Evolutionary conservation across 2,329 filamentous ascomycete genomes (phyloP).

Genomic region (Aspergillus caelatus): DNA sequence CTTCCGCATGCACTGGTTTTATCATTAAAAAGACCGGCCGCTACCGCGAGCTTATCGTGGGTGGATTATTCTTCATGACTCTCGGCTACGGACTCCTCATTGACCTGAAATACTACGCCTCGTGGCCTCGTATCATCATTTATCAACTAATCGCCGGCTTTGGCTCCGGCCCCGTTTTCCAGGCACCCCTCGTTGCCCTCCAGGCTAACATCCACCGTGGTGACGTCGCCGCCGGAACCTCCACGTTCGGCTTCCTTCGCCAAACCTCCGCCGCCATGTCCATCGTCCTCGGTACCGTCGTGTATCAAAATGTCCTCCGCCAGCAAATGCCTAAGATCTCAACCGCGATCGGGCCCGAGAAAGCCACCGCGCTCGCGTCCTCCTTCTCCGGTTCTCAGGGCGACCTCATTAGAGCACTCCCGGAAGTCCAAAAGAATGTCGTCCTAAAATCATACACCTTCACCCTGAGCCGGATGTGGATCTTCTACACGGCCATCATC

Average conservation of each 20-base stretch:
- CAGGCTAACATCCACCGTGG: slow-evolving; percentile 63
- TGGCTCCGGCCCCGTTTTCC: slow-evolving; percentile 66
- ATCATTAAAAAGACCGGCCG: slow-evolving; percentile 73
- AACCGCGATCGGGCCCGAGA: slow-evolving; percentile 33
- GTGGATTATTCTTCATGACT: slow-evolving; percentile 61
- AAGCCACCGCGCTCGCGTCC: slow-evolving; percentile 25
- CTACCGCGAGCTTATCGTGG: slow-evolving; percentile 64
- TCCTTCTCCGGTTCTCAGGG: slow-evolving; percentile 42
- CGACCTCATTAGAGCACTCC: slow-evolving; percentile 37
- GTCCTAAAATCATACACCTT: slow-evolving; percentile 47
- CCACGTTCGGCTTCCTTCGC: slow-evolving; percentile 63
- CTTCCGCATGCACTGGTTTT: slow-evolving; percentile 64
- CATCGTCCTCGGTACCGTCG: slow-evolving; percentile 60
- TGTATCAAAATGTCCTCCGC: slow-evolving; percentile 45
- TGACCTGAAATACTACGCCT: slow-evolving; percentile 57
- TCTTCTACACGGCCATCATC: slow-evolving; percentile 49
- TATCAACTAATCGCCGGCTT: slow-evolving; percentile 64
- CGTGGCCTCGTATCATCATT: slow-evolving; percentile 51
- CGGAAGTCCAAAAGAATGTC: slow-evolving; percentile 34
- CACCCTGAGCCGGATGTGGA: slow-evolving; percentile 54
- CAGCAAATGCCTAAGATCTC: slow-evolving; percentile 33
- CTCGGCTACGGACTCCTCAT: slow-evolving; percentile 70
- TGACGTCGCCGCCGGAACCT: slow-evolving; percentile 66
- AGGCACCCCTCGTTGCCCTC: slow-evolving; percentile 64
- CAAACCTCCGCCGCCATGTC: slow-evolving; percentile 61